Conservation (phyloP, 2,329 filamentous ascomycete genomes). For the Botryotinia convoluta region DNA sequence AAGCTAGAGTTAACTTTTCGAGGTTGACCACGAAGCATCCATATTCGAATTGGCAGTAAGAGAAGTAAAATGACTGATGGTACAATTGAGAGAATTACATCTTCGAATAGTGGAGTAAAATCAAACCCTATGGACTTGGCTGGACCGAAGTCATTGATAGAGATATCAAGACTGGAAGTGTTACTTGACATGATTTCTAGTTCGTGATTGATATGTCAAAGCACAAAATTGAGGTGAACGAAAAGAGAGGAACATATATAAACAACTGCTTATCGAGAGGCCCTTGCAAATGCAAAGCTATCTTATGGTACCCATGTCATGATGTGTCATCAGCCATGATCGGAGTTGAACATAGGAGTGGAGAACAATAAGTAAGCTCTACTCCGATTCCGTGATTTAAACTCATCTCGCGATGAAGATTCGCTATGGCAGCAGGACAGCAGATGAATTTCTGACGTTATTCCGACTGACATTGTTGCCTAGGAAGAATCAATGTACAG, state of each 20-base stretch:
- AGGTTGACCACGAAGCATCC: conserved; percentile 22
- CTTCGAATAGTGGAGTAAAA: conserved; percentile 33
- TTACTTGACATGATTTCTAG: conserved; percentile 15
- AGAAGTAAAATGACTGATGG: conserved; percentile 28
- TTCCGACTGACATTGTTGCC: background rate
- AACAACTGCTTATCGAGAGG: background rate
- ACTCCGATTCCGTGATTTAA: background rate
- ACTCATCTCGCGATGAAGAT: background rate
- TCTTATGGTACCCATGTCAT: background rate
- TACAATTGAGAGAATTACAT: conserved; percentile 28
- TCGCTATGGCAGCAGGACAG: background rate
- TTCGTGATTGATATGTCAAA: background rate
- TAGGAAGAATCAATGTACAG: background rate
- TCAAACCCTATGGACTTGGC: conserved; percentile 29
- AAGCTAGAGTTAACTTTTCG: conserved; percentile 30
- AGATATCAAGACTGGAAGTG: background rate
- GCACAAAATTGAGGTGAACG: background rate
- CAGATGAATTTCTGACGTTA: background rate
- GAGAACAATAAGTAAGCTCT: background rate
- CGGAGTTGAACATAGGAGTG: background rate
- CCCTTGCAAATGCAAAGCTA: background rate
- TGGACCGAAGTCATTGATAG: conserved; percentile 27
- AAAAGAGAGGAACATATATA: background rate
- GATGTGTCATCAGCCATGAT: background rate
- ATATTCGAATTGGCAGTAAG: conserved; percentile 26